phyloP scores from a whole-genome alignment of 805 yeast genomes.

The Pichia exigua region DNA sequence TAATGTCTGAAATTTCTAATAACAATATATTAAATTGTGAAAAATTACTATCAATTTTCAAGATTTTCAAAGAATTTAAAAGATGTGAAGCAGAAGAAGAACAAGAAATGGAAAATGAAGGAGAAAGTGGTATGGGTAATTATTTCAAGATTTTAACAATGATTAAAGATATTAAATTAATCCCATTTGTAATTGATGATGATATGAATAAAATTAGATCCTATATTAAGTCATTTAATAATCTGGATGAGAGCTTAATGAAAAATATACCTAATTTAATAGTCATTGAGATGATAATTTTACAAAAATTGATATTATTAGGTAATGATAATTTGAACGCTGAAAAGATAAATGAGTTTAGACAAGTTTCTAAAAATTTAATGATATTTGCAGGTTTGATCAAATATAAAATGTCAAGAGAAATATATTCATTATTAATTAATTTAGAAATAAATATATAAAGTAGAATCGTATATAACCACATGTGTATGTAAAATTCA shows the following conservation, averaged over 20 bases:
- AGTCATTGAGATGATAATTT: conserved; percentile 72
- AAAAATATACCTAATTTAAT: conserved; percentile 75
- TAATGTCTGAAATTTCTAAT: conserved; percentile 46
- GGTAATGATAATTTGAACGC: conserved; percentile 35
- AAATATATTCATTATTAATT: conserved; percentile 64
- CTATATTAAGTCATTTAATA: conserved; percentile 56
- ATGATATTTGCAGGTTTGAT: conserved; percentile 95
- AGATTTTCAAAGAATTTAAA: conserved; percentile 44
- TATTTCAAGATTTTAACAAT: conserved; percentile 29
- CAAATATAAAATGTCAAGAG: conserved; percentile 86
- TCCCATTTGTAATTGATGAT: conserved; percentile 49
- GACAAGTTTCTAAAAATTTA: conserved; percentile 69
- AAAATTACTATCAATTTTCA: conserved; percentile 56
- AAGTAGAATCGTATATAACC: not conserved
- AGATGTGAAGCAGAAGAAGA: not conserved
- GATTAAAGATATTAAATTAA: conserved; percentile 51
- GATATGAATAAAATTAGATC: conserved; percentile 53
- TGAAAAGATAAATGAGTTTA: conserved; percentile 47
- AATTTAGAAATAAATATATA: conserved; percentile 42
- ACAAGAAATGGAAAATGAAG: not conserved
- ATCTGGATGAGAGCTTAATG: conserved; percentile 61
- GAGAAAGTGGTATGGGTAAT: not conserved
- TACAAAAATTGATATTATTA: conserved; percentile 41
- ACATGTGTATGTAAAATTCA: too few relatives aligned
- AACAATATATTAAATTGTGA: conserved; percentile 59